A percentile compares a stretch with the other conserved stretches of the same genome.
phyloP scores from a whole-genome alignment of 495 filamentous ascomycete species.

The Lindgomyces ingoldianus region DNA sequence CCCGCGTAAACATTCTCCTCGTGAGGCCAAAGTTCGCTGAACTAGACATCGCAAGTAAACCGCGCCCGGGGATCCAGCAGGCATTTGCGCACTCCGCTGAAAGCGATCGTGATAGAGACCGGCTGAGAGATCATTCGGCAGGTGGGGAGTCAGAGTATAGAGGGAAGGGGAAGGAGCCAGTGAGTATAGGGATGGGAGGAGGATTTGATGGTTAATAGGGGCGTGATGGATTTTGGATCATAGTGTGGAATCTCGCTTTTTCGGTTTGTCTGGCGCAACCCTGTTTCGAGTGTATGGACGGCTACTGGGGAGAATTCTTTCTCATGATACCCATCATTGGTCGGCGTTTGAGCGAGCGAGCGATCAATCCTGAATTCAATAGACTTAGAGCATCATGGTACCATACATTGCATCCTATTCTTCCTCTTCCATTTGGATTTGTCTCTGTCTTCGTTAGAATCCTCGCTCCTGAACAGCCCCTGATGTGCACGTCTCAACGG shows the following conservation, averaged over 20 bases:
- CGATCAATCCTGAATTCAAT: too few relatives aligned
- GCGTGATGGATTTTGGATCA: background rate
- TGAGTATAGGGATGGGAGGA: background rate
- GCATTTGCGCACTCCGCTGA: constrained; percentile 32
- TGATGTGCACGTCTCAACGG: too few relatives aligned
- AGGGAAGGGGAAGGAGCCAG: constrained; percentile 1
- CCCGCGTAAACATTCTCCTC: constrained; percentile 82
- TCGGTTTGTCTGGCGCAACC: background rate
- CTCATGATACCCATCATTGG: too few relatives aligned
- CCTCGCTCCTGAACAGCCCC: too few relatives aligned
- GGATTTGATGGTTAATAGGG: background rate
- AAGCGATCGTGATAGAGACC: constrained; percentile 6
- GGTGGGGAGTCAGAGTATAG: background rate
- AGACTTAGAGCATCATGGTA: too few relatives aligned
- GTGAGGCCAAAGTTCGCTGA: constrained; percentile 75
- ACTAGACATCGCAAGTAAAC: constrained; percentile 43
- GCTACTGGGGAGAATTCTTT: too few relatives aligned
- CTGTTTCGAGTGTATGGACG: too few relatives aligned
- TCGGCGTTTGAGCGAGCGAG: too few relatives aligned
- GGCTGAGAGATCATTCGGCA: background rate
- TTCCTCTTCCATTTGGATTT: too few relatives aligned
- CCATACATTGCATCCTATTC: too few relatives aligned
- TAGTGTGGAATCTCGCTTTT: background rate
- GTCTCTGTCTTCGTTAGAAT: too few relatives aligned
- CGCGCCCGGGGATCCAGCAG: constrained; percentile 33